Conservation (phyloP, 257 asterid species). For the Eucommia ulmoides region DNA sequence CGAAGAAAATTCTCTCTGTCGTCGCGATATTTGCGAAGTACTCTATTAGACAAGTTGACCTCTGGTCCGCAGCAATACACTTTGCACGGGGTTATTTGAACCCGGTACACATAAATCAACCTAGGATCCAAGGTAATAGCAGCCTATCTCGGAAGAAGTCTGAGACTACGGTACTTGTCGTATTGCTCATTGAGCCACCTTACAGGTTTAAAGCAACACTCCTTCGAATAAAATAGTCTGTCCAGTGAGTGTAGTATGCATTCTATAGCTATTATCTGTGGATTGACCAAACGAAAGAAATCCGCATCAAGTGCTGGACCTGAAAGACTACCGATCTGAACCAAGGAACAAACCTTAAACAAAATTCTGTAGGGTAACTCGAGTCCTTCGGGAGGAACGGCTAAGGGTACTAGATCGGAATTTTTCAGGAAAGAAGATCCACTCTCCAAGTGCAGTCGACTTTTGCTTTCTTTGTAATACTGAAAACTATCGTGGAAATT, state of each 20-base stretch:
- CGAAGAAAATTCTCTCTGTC: constrained; percentile 69
- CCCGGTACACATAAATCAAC: constrained; percentile 66
- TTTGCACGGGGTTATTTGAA: constrained; percentile 74
- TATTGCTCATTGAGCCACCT: constrained; percentile 55
- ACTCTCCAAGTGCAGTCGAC: constrained; percentile 20
- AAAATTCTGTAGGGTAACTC: constrained; percentile 45
- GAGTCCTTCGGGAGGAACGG: constrained; percentile 32
- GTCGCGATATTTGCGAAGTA: constrained; percentile 39
- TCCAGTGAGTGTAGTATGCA: constrained; percentile 65
- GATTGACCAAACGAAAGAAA: constrained; percentile 48
- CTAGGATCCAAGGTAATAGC: constrained; percentile 52
- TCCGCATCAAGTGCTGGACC: constrained; percentile 42
- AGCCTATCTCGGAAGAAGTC: constrained; percentile 47
- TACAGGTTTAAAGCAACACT: constrained; percentile 78
- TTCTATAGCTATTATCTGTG: constrained; percentile 13
- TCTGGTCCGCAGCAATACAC: constrained; percentile 83
- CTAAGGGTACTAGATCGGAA: constrained; percentile 51
- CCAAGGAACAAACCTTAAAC: constrained; percentile 55
- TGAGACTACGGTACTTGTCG: constrained; percentile 24
- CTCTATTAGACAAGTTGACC: constrained; percentile 72
- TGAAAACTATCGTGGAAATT: constrained; percentile 39
- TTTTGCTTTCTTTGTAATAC: constrained; percentile 37
- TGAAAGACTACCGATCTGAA: constrained; percentile 75
- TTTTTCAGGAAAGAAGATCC: constrained; percentile 32
- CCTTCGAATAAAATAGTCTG: constrained; percentile 38